Evolutionary conservation across 495 filamentous ascomycete genomes (phyloP), one percentile per base, ranked within the genome.

Genomic region (Tetracladium setigerum): DNA sequence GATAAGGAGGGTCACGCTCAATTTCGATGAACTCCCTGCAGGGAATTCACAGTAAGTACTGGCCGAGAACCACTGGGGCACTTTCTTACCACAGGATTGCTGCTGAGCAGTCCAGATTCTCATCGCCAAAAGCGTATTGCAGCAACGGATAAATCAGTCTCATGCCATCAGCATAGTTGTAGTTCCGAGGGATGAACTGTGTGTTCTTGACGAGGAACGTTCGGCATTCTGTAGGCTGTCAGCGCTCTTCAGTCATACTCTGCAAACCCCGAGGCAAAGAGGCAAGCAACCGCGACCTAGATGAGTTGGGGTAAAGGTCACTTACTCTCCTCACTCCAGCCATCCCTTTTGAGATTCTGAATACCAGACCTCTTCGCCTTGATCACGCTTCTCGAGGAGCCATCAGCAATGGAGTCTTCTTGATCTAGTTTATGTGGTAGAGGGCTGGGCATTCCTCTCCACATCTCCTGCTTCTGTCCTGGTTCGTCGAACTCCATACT

Each of bases 141-240:
- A 53, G 38, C 27, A 18, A 16, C 17, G 41, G 34, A 12, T 38
- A 24, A 6, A 53, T 34, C 10, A 37, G 6, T 12, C 22, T 35
- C 16, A 53, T 34, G 8, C 50, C 50, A 43, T 53, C 41, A 8
- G 17, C 44, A 38, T 53, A 53, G 32, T 40, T 42, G 27, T 35
- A 42, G 14, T 48, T 48, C 4, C 44, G 30, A 30, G 37, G 50
- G 7, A 46, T 40, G 8, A 48, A 17, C 18, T 40, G 15, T 17
- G n/a, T 14, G 14, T 50, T 22, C 4, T 46, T n/a, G 13, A 35
- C 30, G 10, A 30, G 12, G 8, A 24, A 35, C 16, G 12, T 18
- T 33, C 22, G 38, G 16, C 22, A 44, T 42, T 12, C 46, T 33
- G 19, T 27, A 3, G 22, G 7, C 3, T 7, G 7, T 27, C 7